Evolutionary conservation across 192 early-diverging fungal species (phyloP).

Genomic region (Coemansia sp.): DNA sequence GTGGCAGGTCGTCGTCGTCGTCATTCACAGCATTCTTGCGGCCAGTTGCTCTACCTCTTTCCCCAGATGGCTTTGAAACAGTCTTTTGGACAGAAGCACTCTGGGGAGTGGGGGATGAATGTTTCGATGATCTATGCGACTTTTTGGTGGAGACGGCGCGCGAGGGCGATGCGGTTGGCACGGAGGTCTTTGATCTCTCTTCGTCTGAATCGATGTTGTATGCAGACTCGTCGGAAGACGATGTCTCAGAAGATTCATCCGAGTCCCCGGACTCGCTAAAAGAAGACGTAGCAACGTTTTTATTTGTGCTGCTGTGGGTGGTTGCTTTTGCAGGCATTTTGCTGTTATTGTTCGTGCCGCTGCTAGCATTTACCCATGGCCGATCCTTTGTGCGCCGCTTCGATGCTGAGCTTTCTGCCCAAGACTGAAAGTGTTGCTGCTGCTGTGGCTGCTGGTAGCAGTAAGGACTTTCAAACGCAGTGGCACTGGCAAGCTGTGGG

Average conservation of each 20-base stretch:
- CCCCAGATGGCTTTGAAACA: neutral
- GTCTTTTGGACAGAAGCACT: neutral
- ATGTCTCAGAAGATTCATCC: conserved; percentile 4
- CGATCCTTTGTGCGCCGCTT: conserved; percentile 20
- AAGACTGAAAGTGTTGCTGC: neutral
- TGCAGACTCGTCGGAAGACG: conserved; percentile 33
- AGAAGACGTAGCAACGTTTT: conserved; percentile 4
- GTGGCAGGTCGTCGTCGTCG: conserved; percentile 42
- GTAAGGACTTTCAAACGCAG: neutral
- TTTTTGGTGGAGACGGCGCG: conserved; percentile 1
- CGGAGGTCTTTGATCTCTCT: conserved; percentile 3
- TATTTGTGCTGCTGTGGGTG: neutral
- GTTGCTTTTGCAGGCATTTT: neutral
- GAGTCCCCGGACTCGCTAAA: neutral
- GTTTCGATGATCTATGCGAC: neutral
- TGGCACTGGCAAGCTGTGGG: conserved; percentile 1
- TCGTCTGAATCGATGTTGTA: conserved; percentile 21
- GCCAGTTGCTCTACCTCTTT: neutral
- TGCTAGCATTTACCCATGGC: conserved; percentile 28
- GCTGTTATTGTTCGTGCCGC: neutral
- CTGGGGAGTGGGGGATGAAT: neutral
- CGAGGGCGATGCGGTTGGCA: conserved; percentile 11
- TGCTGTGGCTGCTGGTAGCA: conserved; percentile 1
- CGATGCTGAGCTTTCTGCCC: conserved; percentile 2
- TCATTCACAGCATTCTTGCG: conserved; percentile 8